Evolutionary conservation across 306 rosid genomes (phyloP).

Genomic region (Oemleria cerasiformis): DNA sequence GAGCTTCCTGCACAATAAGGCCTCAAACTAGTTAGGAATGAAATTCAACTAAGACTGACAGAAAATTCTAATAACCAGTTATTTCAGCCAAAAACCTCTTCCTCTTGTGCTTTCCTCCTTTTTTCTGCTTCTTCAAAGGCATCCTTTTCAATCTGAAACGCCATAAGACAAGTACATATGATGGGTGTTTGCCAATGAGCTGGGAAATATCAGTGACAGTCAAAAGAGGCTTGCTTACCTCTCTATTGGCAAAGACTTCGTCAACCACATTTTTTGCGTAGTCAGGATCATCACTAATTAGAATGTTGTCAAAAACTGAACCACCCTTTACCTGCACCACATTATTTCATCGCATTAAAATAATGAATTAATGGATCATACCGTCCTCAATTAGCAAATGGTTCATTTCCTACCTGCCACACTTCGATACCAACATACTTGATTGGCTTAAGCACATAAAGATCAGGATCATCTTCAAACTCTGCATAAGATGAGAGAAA

Average conservation of each 20-base stretch:
- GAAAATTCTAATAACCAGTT: slow-evolving; percentile 9
- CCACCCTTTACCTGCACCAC: slow-evolving; percentile 86
- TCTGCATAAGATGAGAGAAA: slow-evolving; percentile 43
- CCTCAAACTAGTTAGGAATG: slow-evolving; percentile 19
- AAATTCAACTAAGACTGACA: slow-evolving; percentile 4
- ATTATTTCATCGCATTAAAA: slow-evolving; percentile 5
- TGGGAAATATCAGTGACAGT: slow-evolving; percentile 19
- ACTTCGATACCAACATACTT: slow-evolving; percentile 95
- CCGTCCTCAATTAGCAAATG: background rate
- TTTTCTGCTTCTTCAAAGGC: slow-evolving; percentile 89
- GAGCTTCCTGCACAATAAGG: slow-evolving; percentile 73
- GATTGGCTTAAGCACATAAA: slow-evolving; percentile 80
- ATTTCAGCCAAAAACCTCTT: slow-evolving; percentile 53
- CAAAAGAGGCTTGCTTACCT: slow-evolving; percentile 46
- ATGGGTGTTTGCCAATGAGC: slow-evolving; percentile 10
- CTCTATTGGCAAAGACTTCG: slow-evolving; percentile 60
- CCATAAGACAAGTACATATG: slow-evolving; percentile 14
- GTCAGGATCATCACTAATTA: slow-evolving; percentile 85
- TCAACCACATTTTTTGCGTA: slow-evolving; percentile 84
- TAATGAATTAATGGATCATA: background rate
- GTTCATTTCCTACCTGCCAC: slow-evolving; percentile 70
- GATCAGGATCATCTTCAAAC: slow-evolving; percentile 91
- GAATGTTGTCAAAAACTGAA: slow-evolving; percentile 85
- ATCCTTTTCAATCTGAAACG: slow-evolving; percentile 66
- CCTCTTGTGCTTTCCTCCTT: slow-evolving; percentile 72